These are phyloP conservation scores for Eutrema yunnanense DNA, from an alignment of 345 rosid species.

Conservation along the genomic window DNA sequence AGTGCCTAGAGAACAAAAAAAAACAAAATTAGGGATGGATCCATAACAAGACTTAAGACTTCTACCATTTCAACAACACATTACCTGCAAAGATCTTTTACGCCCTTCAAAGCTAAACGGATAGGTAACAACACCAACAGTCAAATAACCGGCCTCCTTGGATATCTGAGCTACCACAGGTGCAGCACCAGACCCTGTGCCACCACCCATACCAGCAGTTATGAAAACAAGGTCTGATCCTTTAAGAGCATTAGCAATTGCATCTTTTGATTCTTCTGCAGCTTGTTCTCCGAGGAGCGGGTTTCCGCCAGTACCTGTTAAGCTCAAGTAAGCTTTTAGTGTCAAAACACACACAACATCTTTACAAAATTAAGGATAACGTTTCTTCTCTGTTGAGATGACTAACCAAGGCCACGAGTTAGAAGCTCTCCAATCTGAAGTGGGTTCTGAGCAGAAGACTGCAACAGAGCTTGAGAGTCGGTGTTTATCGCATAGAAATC, in stretches of 20 bases:
- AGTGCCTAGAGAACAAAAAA: constrained; percentile 52
- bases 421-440: constrained; percentile 92
- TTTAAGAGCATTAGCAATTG: constrained; percentile 81
- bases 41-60: neutral
- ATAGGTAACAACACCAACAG: constrained; percentile 97
- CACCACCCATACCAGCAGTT: constrained; percentile 99
- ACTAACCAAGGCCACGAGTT: constrained; percentile 92
- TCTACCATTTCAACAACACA: neutral
- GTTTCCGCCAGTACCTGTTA: constrained; percentile 92
- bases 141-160: constrained; percentile 88
- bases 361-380: neutral
- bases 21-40: neutral
- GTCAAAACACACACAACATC: constrained; percentile 2
- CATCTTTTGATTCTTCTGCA: constrained; percentile 94
- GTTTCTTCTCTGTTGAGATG: neutral
- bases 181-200: constrained; percentile 99
- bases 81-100: constrained; percentile 84
- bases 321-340: neutral
- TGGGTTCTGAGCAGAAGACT: constrained; percentile 78
- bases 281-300: constrained; percentile 97
- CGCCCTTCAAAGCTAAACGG: constrained; percentile 99
- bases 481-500: constrained; percentile 96
- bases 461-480: constrained; percentile 85
- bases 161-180: constrained; percentile 93
- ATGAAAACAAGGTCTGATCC: constrained; percentile 99